A percentile compares a stretch with the other conserved stretches of the same genome.
Conservation (phyloP, 1,284 basidiomycete genomes). For the Phellinidium pouzarii region DNA sequence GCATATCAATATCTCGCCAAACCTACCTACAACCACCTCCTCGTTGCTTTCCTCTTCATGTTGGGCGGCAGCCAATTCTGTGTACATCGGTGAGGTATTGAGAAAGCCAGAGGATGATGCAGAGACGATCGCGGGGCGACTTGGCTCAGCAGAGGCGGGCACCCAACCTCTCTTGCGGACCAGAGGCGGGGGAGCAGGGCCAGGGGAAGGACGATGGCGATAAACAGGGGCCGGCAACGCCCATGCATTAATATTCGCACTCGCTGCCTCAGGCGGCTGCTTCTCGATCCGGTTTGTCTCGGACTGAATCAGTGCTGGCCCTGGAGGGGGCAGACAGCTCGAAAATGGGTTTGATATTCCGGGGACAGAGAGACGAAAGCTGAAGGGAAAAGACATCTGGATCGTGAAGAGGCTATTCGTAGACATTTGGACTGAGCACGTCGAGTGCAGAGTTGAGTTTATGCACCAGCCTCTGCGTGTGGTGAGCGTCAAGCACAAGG, state of each 20-base stretch:
- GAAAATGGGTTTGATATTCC: constrained; percentile 62
- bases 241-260: not conserved
- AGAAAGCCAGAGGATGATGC: constrained; percentile 55
- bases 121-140: constrained; percentile 42
- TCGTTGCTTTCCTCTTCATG: constrained; percentile 35
- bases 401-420: not conserved
- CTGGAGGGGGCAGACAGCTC: constrained; percentile 17
- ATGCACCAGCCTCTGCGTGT: not conserved
- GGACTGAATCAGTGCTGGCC: constrained; percentile 24
- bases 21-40: constrained; percentile 45
- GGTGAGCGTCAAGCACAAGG: not conserved
- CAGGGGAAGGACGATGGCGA: constrained; percentile 26
- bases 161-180: constrained; percentile 66
- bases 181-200: constrained; percentile 30
- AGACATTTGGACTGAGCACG: not conserved
- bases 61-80: constrained; percentile 32
- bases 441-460: not conserved
- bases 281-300: constrained; percentile 20
- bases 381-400: constrained; percentile 55
- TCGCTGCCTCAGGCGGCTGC: constrained; percentile 1
- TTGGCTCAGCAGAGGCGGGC: constrained; percentile 49
- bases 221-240: constrained; percentile 8
- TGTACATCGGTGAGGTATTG: constrained; percentile 57
- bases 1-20: not conserved
- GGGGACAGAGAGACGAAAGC: constrained; percentile 55